A percentile compares a stretch with the other conserved stretches of the same genome.
Evolutionary conservation across 2,329 filamentous ascomycete species (phyloP).

Genomic region (Exophiala aquamarina): DNA sequence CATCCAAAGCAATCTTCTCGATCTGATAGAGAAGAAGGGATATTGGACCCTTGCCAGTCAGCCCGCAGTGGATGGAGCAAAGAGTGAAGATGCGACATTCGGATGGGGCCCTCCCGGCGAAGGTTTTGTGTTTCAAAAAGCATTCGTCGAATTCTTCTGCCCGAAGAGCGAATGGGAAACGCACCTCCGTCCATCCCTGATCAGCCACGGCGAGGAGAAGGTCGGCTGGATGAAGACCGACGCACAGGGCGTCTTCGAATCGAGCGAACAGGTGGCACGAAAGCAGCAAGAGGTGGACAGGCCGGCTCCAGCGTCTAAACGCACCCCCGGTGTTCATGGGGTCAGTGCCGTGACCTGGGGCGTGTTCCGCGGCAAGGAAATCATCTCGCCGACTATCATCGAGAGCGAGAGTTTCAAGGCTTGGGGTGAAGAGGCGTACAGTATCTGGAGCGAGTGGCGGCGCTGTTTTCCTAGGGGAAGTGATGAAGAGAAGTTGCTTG

Average conservation of each 20-base stretch:
- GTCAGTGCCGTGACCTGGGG: slow-evolving; percentile 98
- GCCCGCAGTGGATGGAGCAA: slow-evolving; percentile 84
- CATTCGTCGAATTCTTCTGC: slow-evolving; percentile 96
- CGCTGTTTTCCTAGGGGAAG: slow-evolving; percentile 78
- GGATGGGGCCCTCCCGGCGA: slow-evolving; percentile 86
- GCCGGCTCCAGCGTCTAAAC: slow-evolving; percentile 30
- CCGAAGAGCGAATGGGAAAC: slow-evolving; percentile 68
- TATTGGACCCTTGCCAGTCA: slow-evolving; percentile 98
- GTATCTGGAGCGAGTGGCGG: slow-evolving; percentile 93
- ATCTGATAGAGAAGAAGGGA: slow-evolving; percentile 72
- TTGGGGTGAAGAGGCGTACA: slow-evolving; percentile 94
- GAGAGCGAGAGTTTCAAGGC: slow-evolving; percentile 91
- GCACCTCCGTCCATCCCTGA: slow-evolving; percentile 63
- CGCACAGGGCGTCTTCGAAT: slow-evolving; percentile 71
- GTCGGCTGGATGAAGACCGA: slow-evolving; percentile 90
- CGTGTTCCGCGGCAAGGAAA: slow-evolving; percentile 92
- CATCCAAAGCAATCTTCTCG: slow-evolving; percentile 73
- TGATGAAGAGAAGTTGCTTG: slow-evolving; percentile 69
- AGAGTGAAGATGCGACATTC: slow-evolving; percentile 73
- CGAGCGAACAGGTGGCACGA: slow-evolving; percentile 34
- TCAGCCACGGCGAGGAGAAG: slow-evolving; percentile 58
- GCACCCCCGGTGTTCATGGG: slow-evolving; percentile 45
- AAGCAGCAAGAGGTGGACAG: slow-evolving; percentile 7
- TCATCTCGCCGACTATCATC: slow-evolving; percentile 93
- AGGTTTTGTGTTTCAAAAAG: slow-evolving; percentile 97